These are phyloP conservation scores for Salix dunnii DNA, from an alignment of 345 rosid species.

Conservation along the genomic window DNA sequence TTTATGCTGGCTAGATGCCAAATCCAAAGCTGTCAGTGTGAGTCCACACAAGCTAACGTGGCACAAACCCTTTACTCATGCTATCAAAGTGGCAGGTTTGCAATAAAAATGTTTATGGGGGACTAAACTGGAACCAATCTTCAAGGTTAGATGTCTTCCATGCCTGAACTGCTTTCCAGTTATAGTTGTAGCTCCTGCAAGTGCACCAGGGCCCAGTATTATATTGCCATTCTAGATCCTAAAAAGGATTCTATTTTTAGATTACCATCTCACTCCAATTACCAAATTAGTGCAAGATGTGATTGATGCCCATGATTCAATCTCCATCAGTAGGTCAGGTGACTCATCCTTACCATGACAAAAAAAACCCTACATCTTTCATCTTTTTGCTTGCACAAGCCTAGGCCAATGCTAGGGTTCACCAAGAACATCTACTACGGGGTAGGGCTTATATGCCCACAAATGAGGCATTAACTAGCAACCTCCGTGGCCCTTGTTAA, in stretches of 20 bases:
- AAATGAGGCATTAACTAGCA: neutral
- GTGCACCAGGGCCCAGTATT: conserved; percentile 1
- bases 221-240: neutral
- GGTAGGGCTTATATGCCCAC: neutral
- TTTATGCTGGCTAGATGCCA: conserved; percentile 1
- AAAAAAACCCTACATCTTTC: neutral
- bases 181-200: neutral
- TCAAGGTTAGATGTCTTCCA: neutral
- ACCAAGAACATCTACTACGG: neutral
- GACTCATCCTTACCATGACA: neutral
- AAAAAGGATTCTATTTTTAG: neutral
- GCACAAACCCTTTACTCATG: conserved; percentile 4
- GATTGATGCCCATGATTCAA: neutral
- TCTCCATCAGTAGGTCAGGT: neutral
- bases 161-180: neutral
- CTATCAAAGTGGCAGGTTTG: neutral
- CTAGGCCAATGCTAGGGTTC: neutral
- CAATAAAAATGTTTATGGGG: neutral
- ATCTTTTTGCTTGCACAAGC: neutral
- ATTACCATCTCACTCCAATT: neutral
- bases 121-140: neutral
- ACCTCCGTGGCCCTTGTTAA: neutral
- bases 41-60: conserved; percentile 6
- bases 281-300: neutral
- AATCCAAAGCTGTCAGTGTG: neutral